Conservation (phyloP, 2,329 filamentous ascomycete species). For the Exophiala bonariae region DNA sequence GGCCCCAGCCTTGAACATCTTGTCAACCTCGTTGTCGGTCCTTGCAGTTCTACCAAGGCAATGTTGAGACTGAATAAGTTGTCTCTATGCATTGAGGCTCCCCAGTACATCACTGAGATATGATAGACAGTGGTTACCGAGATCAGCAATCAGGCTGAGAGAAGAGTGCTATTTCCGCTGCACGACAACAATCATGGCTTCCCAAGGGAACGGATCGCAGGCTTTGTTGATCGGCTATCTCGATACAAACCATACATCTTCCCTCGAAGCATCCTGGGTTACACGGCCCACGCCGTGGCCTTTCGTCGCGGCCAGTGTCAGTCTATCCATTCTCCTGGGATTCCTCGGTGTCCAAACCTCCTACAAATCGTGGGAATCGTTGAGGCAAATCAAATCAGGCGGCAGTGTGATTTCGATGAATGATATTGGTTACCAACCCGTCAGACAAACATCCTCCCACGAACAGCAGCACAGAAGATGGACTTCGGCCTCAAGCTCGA, state of each 20-base stretch:
- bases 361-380: constrained; percentile 15
- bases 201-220: not conserved
- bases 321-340: constrained; percentile 12
- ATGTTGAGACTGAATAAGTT: too few relatives aligned
- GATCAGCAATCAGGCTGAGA: too few relatives aligned
- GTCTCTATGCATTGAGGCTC: too few relatives aligned
- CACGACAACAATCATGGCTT: too few relatives aligned
- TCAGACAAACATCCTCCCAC: constrained; percentile 4
- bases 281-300: constrained; percentile 14
- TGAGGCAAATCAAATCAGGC: not conserved
- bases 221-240: constrained; percentile 6
- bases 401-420: not conserved
- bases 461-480: not conserved
- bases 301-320: constrained; percentile 12
- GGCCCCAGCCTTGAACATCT: too few relatives aligned
- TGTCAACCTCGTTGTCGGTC: too few relatives aligned
- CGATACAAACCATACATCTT: constrained; percentile 7
- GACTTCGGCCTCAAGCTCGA: too few relatives aligned
- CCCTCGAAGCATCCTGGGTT: constrained; percentile 10
- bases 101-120: too few relatives aligned
- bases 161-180: too few relatives aligned
- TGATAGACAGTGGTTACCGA: too few relatives aligned
- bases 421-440: constrained; percentile 4
- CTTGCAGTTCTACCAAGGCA: too few relatives aligned
- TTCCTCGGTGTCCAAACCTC: constrained; percentile 16